Base-by-base conservation (phyloP, 108 stramenopile species). In the Ochromonas danica region DNA sequence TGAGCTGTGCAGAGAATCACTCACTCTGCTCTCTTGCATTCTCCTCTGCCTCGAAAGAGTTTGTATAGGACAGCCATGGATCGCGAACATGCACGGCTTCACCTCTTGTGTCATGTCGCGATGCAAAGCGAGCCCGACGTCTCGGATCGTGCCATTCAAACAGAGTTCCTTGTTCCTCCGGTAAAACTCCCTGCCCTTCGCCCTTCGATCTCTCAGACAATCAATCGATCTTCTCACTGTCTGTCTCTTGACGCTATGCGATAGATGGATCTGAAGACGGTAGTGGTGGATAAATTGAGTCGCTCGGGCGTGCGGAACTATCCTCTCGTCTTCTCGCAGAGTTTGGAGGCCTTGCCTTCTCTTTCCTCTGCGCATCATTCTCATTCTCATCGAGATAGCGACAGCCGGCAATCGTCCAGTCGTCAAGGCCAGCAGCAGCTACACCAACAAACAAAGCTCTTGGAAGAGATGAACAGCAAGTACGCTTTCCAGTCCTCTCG, bases 111-210 rank as follows among this genome's bases (percentile, higher is more conserved):
- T 10, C 33, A 67, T 67, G 31, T 67, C 31, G 3, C 27, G 17
- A 67, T 33, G 3, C 63, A 67, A 67, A 10, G 6, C 31, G 63
- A 67, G 25, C 17, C 31, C 3, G 17, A 22, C 30, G 35, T 35
- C 63, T 67, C 63, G 31, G 63, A 67, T 31, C 63, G 25, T 31
- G 33, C 27, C 33, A 36, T 67, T 28, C 63, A 67, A 67, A 67
- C 63, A 36, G 63, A 67, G 63, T 67, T 67, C 63, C 35, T 67
- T 6, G 35, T 36, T 3, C 33, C 63, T 6, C 63, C 63, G 45
- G 45, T 51, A 51, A 51, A 51, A 51, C 45, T 22, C 45, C 45
- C 45, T 51, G 6, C 45, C 45, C 45, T 51, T 51, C 45, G 6
- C 6, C 45, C 22, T 6, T 51, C n/a, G n/a, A 51, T 14, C 22